Evolutionary conservation across 768 basidiomycete species (phyloP).

Genomic region (Mycena indigotica): DNA sequence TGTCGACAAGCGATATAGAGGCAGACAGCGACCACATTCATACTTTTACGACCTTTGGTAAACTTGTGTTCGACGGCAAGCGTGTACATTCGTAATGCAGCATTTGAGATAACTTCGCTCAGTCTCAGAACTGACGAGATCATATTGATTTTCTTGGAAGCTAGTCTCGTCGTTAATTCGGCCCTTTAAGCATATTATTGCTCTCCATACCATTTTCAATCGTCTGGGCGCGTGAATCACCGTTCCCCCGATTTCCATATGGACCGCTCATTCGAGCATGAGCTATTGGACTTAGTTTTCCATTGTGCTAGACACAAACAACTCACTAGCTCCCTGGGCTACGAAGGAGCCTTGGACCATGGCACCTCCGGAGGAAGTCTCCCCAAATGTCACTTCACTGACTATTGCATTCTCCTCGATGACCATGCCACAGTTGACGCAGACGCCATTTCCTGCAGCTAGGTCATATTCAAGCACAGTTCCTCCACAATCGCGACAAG

Average conservation of each 20-base stretch:
- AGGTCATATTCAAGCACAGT: slow-evolving; percentile 85
- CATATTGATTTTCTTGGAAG: slow-evolving; percentile 79
- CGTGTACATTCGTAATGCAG: slow-evolving; percentile 86
- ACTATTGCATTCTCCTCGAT: slow-evolving; percentile 94
- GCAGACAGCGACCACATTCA: slow-evolving; percentile 95
- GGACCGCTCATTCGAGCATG: slow-evolving; percentile 82
- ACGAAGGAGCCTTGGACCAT: slow-evolving; percentile 96
- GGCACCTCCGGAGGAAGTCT: slow-evolving; percentile 87
- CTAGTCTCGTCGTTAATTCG: slow-evolving; percentile 40
- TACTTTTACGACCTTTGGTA: slow-evolving; percentile 87
- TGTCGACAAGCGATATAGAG: slow-evolving; percentile 92
- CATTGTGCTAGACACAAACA: too few species aligned
- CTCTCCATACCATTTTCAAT: slow-evolving; percentile 76
- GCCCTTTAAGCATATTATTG: neutral
- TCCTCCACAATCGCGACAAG: slow-evolving; percentile 78
- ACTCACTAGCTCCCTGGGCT: slow-evolving; percentile 84
- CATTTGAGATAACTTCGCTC: slow-evolving; percentile 76
- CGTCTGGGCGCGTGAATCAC: slow-evolving; percentile 87
- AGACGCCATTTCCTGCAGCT: slow-evolving; percentile 84
- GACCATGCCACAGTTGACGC: slow-evolving; percentile 84
- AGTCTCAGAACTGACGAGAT: slow-evolving; percentile 78
- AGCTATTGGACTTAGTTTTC: slow-evolving; percentile 46
- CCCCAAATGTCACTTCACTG: slow-evolving; percentile 93
- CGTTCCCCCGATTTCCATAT: slow-evolving; percentile 76
- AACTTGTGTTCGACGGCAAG: slow-evolving; percentile 95